Percentiles rank a stretch among this genome's conserved stretches.
Evolutionary conservation across 2,329 filamentous ascomycete genomes (phyloP).

Genomic region (Aspergillus ochraceoroseus): DNA sequence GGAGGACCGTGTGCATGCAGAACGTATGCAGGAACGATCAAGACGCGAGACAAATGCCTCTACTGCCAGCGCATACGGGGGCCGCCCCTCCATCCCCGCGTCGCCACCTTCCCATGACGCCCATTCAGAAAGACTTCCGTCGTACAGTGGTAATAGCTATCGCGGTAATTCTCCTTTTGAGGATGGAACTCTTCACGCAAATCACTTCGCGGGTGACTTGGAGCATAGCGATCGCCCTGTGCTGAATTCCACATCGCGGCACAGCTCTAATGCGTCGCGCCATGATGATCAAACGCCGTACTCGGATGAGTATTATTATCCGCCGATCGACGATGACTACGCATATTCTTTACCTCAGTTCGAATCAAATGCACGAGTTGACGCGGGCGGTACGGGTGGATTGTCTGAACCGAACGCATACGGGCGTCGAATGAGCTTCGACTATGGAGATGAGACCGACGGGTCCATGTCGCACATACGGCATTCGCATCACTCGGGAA

Average conservation of each 20-base stretch:
- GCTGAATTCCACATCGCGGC: conserved; percentile 26
- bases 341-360: conserved; percentile 56
- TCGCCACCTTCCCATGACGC: conserved; percentile 27
- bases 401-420: conserved; percentile 66
- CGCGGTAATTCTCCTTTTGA: conserved; percentile 59
- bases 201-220: conserved; percentile 20
- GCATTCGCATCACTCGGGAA: conserved; percentile 45
- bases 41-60: conserved; percentile 54
- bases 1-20: conserved; percentile 58
- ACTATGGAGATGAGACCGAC: conserved; percentile 85
- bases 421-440: conserved; percentile 72
- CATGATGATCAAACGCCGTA: conserved; percentile 27
- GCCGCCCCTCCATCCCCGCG: conserved; percentile 39
- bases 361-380: conserved; percentile 63
- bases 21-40: conserved; percentile 47
- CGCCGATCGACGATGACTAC: conserved; percentile 46
- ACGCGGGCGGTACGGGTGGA: conserved; percentile 86
- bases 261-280: conserved; percentile 26
- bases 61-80: conserved; percentile 42
- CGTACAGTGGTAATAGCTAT: conserved; percentile 66
- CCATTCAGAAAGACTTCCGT: conserved; percentile 68
- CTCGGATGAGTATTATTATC: conserved; percentile 36
- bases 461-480: conserved; percentile 53
- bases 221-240: conserved; percentile 17
- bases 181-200: conserved; percentile 33